A percentile compares a stretch with the other conserved stretches of the same genome.
Conservation (phyloP, 2,329 filamentous ascomycete genomes). For the Exophiala spinifera region DNA sequence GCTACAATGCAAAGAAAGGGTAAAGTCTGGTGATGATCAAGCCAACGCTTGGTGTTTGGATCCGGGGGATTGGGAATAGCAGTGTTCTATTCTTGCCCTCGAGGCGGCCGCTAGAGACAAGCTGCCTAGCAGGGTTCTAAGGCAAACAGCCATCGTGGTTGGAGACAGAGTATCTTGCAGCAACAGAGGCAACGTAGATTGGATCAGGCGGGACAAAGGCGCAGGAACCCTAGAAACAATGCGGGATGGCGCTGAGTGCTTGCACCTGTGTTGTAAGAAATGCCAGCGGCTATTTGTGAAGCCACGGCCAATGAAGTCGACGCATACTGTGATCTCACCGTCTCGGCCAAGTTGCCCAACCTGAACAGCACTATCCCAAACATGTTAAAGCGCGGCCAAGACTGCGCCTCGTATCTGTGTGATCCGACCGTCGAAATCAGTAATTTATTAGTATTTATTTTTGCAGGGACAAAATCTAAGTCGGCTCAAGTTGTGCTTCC, state of each 20-base stretch:
- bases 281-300: conserved; percentile 7
- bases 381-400: neutral
- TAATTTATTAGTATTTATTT: no score
- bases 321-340: neutral
- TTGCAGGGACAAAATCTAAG: no score
- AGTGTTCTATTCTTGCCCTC: conserved; percentile 19
- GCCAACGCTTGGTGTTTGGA: neutral
- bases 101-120: conserved; percentile 9
- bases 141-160: neutral
- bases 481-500: no score
- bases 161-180: conserved; percentile 8
- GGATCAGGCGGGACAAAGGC: neutral
- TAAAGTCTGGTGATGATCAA: conserved; percentile 2
- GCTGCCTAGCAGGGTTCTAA: neutral
- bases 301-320: conserved; percentile 1
- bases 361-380: neutral
- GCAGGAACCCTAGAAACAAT: conserved; percentile 1
- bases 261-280: neutral
- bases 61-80: neutral
- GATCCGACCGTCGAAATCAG: neutral
- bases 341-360: neutral
- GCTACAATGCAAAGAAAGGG: neutral
- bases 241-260: neutral
- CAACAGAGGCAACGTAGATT: neutral
- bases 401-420: neutral